These are phyloP conservation scores for Nepenthes gracilis DNA, from an alignment of 148 eudicot genomes.

Conservation along the genomic window DNA sequence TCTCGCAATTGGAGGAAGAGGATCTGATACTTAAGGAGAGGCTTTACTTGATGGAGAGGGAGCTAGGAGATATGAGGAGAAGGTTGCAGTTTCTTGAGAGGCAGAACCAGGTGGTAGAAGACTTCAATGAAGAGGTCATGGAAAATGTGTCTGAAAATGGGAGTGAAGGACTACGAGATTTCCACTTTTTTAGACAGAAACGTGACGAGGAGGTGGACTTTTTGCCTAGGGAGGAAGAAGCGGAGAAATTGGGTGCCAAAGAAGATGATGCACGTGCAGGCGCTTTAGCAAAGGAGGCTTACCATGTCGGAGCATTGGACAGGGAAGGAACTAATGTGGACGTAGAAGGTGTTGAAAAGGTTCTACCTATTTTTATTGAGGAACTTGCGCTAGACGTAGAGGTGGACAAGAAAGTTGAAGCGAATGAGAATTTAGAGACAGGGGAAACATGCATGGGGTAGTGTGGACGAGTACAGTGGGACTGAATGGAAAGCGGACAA, in stretches of 20 bases:
- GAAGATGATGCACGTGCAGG: slow-evolving; percentile 11
- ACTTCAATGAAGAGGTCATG: slow-evolving; percentile 52
- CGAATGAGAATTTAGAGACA: not conserved
- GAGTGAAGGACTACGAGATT: slow-evolving; percentile 46
- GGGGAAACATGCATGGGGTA: slow-evolving; percentile 18
- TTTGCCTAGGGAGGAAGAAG: slow-evolving; percentile 15
- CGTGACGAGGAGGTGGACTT: slow-evolving; percentile 35
- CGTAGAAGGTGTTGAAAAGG: slow-evolving; percentile 10
- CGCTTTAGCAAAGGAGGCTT: slow-evolving; percentile 10
- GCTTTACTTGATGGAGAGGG: slow-evolving; percentile 86
- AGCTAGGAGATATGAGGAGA: slow-evolving; percentile 71
- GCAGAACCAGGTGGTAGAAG: slow-evolving; percentile 36
- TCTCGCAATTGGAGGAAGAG: slow-evolving; percentile 84
- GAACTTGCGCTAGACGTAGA: slow-evolving; percentile 1
- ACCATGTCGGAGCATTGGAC: slow-evolving; percentile 4
- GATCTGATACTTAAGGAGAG: slow-evolving; percentile 79
- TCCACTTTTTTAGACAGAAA: slow-evolving; percentile 16
- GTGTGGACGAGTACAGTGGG: not conserved
- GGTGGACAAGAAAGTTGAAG: slow-evolving; percentile 3
- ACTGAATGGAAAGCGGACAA: no score
- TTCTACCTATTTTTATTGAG: slow-evolving; percentile 10
- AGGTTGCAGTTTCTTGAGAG: slow-evolving; percentile 69
- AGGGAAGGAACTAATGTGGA: slow-evolving; percentile 1
- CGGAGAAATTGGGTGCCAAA: slow-evolving; percentile 6
- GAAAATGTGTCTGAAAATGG: slow-evolving; percentile 76